Base-by-base conservation (phyloP, 495 filamentous ascomycete species). In the Entonaema liquescens region DNA sequence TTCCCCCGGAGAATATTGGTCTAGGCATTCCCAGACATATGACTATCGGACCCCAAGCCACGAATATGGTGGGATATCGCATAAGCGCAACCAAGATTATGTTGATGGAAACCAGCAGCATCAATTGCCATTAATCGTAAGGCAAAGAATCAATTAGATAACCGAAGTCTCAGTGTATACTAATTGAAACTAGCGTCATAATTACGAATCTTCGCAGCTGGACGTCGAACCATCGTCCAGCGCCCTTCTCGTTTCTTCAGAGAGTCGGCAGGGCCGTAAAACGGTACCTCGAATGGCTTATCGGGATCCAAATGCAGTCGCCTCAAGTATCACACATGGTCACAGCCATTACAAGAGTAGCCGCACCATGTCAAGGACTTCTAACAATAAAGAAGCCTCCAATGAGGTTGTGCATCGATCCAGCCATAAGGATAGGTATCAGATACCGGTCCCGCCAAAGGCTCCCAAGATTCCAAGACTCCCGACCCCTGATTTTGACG, bases 401-500 rank as follows among this genome's bases (percentile, higher is more conserved):
- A 21, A 31, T 17, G 42, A 40, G 8, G 29, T 21, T 25, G 12
- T 29, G 29, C 13, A 50, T 50, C 54, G 26, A 19, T 1, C 12
- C 19, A 60, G 38, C 21, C 65, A 42, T 26, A 54, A 36, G 28
- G 53, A 71, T 11, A 68, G 44, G 61, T 42, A 68, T 28, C 56
- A 54, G 17, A 13, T 31, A 19, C 35, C 63, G 38, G 19, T 59
- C 21, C 60, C 74, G 7, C 75, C 75, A 38, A 56, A 44, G 19
- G 70, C 75, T 17, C 75, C 75, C 6, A 56, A 55, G 29, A 73
- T 77, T 36, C 65, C 73, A 12, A 70, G 75, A 42, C 70, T 77
- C 9, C 70, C 75, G n/a, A 77, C 75, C 12, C 75, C 75, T 4
- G 73, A 77, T 56, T 62, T 77, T 21, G 73, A 75, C 42, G 59